Evolutionary conservation across 306 rosid species (phyloP), one percentile per base, ranked within the genome.

Genomic region (Malus sylvestris): DNA sequence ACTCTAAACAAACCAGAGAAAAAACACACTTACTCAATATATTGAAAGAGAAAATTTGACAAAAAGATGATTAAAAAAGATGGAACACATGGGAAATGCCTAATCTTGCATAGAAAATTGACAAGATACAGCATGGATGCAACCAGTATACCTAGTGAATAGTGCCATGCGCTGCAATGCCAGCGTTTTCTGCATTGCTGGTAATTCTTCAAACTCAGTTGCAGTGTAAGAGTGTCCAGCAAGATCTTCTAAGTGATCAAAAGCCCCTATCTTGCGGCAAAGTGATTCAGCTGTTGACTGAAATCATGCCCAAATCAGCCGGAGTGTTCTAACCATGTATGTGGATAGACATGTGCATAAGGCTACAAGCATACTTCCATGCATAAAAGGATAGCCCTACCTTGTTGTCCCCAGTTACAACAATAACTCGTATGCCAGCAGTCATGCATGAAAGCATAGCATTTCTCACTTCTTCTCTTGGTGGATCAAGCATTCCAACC

Each of bases 401-500:
- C 97, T 95, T 95, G 91, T 92, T 95, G 83, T 95, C 99, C 58
- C 99, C 99, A 7, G 99, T 95, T 74, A 95, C 97, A 80, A 95
- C 97, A n/a, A 95, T 95, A 84, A 95, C 99, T 6, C 99, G 99
- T 76, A 95, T 95, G 75, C 99, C 99, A 45, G 99, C 99, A 67
- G 91, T 90, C 96, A 90, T 95, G 82, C 99, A 95, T 44, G 97
- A 79, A 81, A 92, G 84, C 97, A 95, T 92, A 65, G 99, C 97
- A 80, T 86, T 89, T 88, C 89, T 88, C 81, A 95, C 99, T 90
- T 95, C 99, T 80, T 88, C 99, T 79, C 99, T 87, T 32, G 99
- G 99, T 85, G 97, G 99, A 89, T 95, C 99, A 79, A 85, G 95
- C 97, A 95, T 92, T 84, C 98, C 98, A 72, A 92, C 93, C 98